Evolutionary conservation across 768 basidiomycete genomes (phyloP).

Genomic region (Leccinum aurantiacum): DNA sequence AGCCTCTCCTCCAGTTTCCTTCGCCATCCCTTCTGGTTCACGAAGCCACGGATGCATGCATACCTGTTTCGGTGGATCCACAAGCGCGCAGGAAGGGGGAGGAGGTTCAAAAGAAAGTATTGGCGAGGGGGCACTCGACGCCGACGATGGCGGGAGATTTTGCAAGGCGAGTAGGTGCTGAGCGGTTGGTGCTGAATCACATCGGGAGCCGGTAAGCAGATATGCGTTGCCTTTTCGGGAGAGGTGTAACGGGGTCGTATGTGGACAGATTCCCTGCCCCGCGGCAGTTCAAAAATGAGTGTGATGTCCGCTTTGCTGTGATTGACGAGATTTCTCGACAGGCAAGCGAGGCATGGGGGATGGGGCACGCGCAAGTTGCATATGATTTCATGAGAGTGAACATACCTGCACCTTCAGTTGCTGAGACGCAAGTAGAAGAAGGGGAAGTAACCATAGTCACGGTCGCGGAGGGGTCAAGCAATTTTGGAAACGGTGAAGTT

Average conservation of each 20-base stretch:
- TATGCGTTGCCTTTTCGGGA: not conserved
- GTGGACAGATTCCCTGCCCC: conserved; percentile 53
- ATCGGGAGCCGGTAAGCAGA: conserved; percentile 60
- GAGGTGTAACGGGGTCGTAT: not conserved
- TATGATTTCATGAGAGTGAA: conserved; percentile 53
- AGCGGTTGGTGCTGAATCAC: conserved; percentile 72
- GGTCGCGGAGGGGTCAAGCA: not conserved
- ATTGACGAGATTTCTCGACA: conserved; percentile 62
- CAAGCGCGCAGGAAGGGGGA: conserved; percentile 43
- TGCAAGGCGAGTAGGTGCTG: conserved; percentile 59
- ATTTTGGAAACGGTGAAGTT: not conserved
- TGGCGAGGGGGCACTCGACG: conserved; percentile 75
- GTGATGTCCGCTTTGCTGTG: conserved; percentile 41
- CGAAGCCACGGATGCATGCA: conserved; percentile 77
- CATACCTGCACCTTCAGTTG: conserved; percentile 30
- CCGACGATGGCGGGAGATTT: conserved; percentile 78
- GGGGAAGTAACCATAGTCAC: not conserved
- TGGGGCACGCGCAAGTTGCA: conserved; percentile 50
- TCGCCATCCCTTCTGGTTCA: conserved; percentile 74
- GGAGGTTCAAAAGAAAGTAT: conserved; percentile 47
- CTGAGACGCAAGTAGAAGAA: not conserved
- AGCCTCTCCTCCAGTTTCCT: conserved; percentile 52
- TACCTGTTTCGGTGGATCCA: conserved; percentile 56
- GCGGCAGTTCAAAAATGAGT: conserved; percentile 29
- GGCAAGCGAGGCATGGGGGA: conserved; percentile 59